Percentiles rank a stretch among this genome's conserved stretches.
Evolutionary conservation across 768 basidiomycete species (phyloP).

Genomic region (Tricholoma saponaceum): DNA sequence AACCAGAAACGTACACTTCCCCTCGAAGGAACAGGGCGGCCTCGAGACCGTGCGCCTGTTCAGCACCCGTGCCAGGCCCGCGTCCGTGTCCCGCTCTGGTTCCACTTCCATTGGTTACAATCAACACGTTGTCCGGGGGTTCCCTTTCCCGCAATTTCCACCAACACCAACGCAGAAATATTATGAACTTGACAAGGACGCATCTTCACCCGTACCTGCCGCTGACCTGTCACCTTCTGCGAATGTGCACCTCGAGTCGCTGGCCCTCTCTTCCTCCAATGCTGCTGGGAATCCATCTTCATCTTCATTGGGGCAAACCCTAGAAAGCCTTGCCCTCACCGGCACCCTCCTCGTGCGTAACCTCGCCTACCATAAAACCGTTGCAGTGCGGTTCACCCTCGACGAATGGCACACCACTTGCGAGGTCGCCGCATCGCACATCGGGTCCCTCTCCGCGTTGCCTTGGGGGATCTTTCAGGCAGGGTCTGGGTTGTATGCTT

Average conservation of each 20-base stretch:
- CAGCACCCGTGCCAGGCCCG: slow-evolving; percentile 66
- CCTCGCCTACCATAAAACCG: slow-evolving; percentile 79
- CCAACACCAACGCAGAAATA: slow-evolving; percentile 13
- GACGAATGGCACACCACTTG: slow-evolving; percentile 93
- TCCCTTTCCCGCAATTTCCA: slow-evolving; percentile 2
- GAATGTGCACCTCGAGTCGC: slow-evolving; percentile 31
- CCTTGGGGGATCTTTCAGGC: slow-evolving; percentile 18
- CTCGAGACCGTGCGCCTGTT: slow-evolving; percentile 62
- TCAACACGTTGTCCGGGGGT: background rate
- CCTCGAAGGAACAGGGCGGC: slow-evolving; percentile 52
- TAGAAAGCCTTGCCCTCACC: slow-evolving; percentile 36
- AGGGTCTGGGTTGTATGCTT: slow-evolving; percentile 9
- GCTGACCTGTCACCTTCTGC: slow-evolving; percentile 15
- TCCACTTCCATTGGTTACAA: slow-evolving; percentile 5
- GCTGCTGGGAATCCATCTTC: slow-evolving; percentile 2
- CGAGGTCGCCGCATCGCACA: slow-evolving; percentile 62
- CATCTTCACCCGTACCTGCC: slow-evolving; percentile 26
- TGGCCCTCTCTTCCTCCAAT: slow-evolving; percentile 3
- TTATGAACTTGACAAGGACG: slow-evolving; percentile 17
- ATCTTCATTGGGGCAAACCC: background rate
- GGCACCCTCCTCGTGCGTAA: slow-evolving; percentile 86
- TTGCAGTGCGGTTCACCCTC: slow-evolving; percentile 84
- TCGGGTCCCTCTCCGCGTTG: slow-evolving; percentile 36
- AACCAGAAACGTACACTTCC: slow-evolving; percentile 88
- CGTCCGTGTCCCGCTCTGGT: slow-evolving; percentile 34